Evolutionary conservation across 257 asterid species (phyloP), one percentile per base, ranked within the genome.

Genomic region (Schizonepeta tenuifolia): DNA sequence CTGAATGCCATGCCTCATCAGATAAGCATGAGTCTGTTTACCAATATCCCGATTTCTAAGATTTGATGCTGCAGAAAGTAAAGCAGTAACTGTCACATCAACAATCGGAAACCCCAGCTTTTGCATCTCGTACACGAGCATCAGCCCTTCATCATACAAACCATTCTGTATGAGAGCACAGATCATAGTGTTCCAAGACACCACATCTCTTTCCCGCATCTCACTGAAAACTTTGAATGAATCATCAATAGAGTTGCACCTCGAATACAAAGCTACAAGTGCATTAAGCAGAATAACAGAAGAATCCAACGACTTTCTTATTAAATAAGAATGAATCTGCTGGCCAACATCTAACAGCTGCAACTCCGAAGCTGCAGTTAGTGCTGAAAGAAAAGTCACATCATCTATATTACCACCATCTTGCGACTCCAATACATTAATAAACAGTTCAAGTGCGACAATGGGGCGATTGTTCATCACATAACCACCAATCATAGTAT

Each of bases 161-260:
- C 82, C 89, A 58, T 88, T 86, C 78, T 90, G 96, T 60, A 90
- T 84, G 7, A 90, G 79, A 72, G 89, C 84, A 74, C 88, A 83
- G n/a, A 90, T 77, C 82, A 90, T 85, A 72, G 96, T 82, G 75
- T 90, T 90, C 97, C 96, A 90, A 21, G 96, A 88, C 28, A 90
- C 91, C 13, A 79, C 80, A 75, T 90, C 96, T 82, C 88, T 83
- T 81, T 84, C 87, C 60, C 70, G 74, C 93, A 90, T 86, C 74
- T 35, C 81, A 67, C 65, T 73, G 72, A 90, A 90, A 73, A 83
- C 86, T 66, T 79, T 76, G 71, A 90, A 86, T 6, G 96, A 80
- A 51, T 81, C 86, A 4, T 58, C 66, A n/a, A 88, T 69, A 53
- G 67, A 57, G 66, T 75, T 82, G 86, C 92, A 88, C 81, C 77